Evolutionary conservation across 495 filamentous ascomycete genomes (phyloP).

Genomic region (Xylaria palmicola): DNA sequence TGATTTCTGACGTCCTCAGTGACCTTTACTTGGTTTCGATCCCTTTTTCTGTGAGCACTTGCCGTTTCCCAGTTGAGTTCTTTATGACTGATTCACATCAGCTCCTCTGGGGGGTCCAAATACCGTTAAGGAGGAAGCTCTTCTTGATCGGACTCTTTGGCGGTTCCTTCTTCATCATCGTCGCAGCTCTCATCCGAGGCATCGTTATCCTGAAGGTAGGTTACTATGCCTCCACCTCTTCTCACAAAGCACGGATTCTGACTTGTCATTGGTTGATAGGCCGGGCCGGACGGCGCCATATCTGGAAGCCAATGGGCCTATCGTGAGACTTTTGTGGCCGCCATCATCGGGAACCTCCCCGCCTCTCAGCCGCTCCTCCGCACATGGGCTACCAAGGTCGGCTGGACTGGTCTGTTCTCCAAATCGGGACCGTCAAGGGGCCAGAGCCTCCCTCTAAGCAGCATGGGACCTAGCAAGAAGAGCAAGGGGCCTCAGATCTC

Average conservation of each 20-base stretch:
- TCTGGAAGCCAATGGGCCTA: constrained; percentile 42
- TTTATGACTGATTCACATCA: not conserved
- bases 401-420: constrained; percentile 20
- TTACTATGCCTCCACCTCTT: not conserved
- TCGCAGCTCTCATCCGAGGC: constrained; percentile 48
- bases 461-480: constrained; percentile 21
- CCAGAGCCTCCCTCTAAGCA: constrained; percentile 28
- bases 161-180: constrained; percentile 50
- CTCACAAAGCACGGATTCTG: not conserved
- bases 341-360: constrained; percentile 54
- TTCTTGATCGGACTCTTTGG: constrained; percentile 48
- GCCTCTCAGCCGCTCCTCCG: constrained; percentile 51
- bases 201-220: constrained; percentile 49
- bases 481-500: constrained; percentile 20
- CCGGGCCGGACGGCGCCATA: constrained; percentile 31
- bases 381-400: constrained; percentile 18
- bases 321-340: constrained; percentile 54
- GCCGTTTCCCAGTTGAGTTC: not conserved
- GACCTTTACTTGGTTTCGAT: constrained; percentile 55
- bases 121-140: constrained; percentile 45
- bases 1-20: constrained; percentile 49
- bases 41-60: constrained; percentile 45
- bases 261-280: constrained; percentile 21
- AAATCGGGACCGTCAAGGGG: constrained; percentile 14
- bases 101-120: constrained; percentile 46